Evolutionary conservation across 1,284 basidiomycete species (phyloP).

Genomic region (Mycena citricolor): DNA sequence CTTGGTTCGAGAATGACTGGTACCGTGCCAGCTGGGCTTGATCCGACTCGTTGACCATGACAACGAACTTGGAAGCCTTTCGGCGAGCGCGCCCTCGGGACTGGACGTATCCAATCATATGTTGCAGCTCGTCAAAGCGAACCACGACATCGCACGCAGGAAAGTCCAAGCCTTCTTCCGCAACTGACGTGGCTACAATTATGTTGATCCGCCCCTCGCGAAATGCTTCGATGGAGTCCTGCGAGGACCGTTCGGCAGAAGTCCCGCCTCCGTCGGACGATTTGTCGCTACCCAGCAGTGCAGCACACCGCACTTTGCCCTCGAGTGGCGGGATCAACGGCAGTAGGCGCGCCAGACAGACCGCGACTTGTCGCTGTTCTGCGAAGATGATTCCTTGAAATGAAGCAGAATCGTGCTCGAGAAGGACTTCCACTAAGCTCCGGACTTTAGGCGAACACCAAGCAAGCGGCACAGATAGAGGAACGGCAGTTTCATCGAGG

Average conservation of each 20-base stretch:
- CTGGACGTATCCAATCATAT: slow-evolving; percentile 82
- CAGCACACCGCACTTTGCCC: slow-evolving; percentile 57
- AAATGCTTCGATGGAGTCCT: slow-evolving; percentile 65
- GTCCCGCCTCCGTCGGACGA: slow-evolving; percentile 42
- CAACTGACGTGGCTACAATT: slow-evolving; percentile 84
- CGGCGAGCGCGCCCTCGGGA: slow-evolving; percentile 81
- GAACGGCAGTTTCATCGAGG: slow-evolving; percentile 41
- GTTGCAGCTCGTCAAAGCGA: slow-evolving; percentile 74
- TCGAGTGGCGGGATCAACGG: slow-evolving; percentile 55
- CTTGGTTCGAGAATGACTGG: slow-evolving; percentile 53
- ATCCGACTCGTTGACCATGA: slow-evolving; percentile 72
- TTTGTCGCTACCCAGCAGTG: slow-evolving; percentile 70
- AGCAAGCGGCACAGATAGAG: slow-evolving; percentile 41
- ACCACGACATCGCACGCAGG: slow-evolving; percentile 83
- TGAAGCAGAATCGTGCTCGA: slow-evolving; percentile 48
- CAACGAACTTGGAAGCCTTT: slow-evolving; percentile 70
- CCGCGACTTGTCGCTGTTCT: slow-evolving; percentile 76
- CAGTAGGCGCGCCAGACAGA: slow-evolving; percentile 66
- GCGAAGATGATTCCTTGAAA: slow-evolving; percentile 86
- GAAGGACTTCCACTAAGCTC: slow-evolving; percentile 58
- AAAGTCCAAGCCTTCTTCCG: slow-evolving; percentile 87
- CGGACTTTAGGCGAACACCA: slow-evolving; percentile 76
- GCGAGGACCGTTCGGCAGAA: slow-evolving; percentile 51
- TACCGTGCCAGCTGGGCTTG: slow-evolving; percentile 56
- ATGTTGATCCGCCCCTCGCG: slow-evolving; percentile 66